Evolutionary conservation across 2,329 filamentous ascomycete genomes (phyloP), one percentile per base, ranked within the genome.

Genomic region (Blastomyces emzantsi): DNA sequence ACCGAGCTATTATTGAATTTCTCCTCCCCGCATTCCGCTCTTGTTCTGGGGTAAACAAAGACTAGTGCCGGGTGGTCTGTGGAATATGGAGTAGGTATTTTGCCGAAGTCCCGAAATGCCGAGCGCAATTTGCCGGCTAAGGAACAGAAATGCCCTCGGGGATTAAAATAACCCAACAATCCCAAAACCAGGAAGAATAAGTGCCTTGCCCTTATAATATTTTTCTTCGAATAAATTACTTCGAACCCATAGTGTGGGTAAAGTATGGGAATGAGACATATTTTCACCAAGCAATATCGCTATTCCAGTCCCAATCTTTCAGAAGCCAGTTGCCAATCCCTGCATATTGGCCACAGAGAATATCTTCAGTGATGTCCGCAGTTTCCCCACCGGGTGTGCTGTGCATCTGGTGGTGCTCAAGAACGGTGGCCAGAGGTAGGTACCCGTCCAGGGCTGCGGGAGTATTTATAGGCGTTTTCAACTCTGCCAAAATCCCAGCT

Each of bases 281-380:
- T 4, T 19, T 52, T 52, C 58, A 66, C 65, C 65, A 66, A 15
- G 62, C 51, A 25, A 66, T 52, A 52, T 73, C 65, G 19, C 64
- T 66, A 63, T 67, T 69, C 67, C 69, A 69, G 51, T 71, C 68
- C 62, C 69, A 65, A 15, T 71, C 69, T 41, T 67, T 67, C n/a
- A 72, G 64, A 2, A 72, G 66, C 71, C 70, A 72, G 51, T 71
- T 69, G 7, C 71, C 71, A 62, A 72, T 72, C 1, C 71, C 71
- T 55, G 70, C 68, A 30, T 72, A 72, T 61, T 71, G 69, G 47
- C 66, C 63, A 47, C 68, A 66, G 33, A 70, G 66, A 47, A 69
- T 64, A 9, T 69, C 67, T 41, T 67, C 65, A 11, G 64, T 47
- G 11, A 69, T 62, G 8, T 66, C 66, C 2, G 58, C 63, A 43